Percentiles rank a stretch among this genome's conserved stretches.
phyloP scores from a whole-genome alignment of 352 stramenopile species.

The Phytophthora citrophthora region DNA sequence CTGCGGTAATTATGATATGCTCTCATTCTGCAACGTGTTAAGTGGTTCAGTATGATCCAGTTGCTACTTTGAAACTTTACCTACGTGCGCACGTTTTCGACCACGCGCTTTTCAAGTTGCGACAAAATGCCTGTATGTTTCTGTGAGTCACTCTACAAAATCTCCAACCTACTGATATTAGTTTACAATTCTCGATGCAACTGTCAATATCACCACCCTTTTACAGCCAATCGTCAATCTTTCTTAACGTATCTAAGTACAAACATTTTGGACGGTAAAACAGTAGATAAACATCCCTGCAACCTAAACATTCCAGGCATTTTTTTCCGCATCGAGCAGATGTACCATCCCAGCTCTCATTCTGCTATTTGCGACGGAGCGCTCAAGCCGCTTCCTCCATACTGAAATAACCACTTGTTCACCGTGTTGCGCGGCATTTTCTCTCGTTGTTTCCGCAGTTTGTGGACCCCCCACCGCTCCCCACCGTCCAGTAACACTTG shows the following conservation, averaged over 20 bases:
- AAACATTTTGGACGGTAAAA: background rate
- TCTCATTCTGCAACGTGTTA: constrained; percentile 10
- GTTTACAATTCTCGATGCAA: too few relatives aligned
- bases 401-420: constrained; percentile 1
- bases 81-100: constrained; percentile 24
- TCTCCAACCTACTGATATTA: background rate
- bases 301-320: background rate
- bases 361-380: constrained; percentile 29
- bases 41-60: constrained; percentile 9
- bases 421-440: constrained; percentile 26
- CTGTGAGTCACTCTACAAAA: constrained; percentile 8
- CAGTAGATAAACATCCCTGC: constrained; percentile 8
- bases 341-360: constrained; percentile 12
- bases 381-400: constrained; percentile 1
- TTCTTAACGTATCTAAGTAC: background rate
- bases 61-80: constrained; percentile 26
- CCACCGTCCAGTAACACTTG: background rate
- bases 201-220: too few relatives aligned
- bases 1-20: constrained; percentile 13
- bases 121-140: constrained; percentile 15
- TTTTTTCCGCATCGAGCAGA: constrained; percentile 9
- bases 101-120: constrained; percentile 9
- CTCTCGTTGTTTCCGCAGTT: constrained; percentile 19
- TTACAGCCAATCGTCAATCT: too few relatives aligned
- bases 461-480: constrained; percentile 12